Conservation (phyloP, 2,329 filamentous ascomycete species). For the Epicoccum nigrum region DNA sequence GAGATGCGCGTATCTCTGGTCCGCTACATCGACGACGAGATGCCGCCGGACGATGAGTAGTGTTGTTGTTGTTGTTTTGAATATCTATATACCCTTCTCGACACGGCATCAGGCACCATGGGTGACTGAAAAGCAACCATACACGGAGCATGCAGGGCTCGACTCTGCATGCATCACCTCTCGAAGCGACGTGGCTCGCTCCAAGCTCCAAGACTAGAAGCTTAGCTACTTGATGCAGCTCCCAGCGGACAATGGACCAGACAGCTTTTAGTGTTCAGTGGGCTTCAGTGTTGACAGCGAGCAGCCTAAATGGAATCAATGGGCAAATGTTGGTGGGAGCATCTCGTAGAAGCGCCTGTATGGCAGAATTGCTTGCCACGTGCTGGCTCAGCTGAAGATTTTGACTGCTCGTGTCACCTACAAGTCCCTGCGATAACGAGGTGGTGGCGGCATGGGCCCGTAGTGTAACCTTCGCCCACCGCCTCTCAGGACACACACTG, state of each 20-base stretch:
- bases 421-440: background rate
- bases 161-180: too few relatives aligned
- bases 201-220: too few relatives aligned
- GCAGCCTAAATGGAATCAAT: background rate
- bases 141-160: too few relatives aligned
- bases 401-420: background rate
- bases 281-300: too few relatives aligned
- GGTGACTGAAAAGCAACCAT: too few relatives aligned
- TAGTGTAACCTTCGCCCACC: background rate
- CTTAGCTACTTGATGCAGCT: too few relatives aligned
- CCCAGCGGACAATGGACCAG: too few relatives aligned
- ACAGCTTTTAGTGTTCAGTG: too few relatives aligned
- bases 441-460: constrained; percentile 1
- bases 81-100: background rate
- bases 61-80: background rate
- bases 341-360: background rate
- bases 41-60: constrained; percentile 95
- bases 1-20: constrained; percentile 95
- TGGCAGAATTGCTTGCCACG: background rate
- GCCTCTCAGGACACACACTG: background rate
- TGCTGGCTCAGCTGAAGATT: constrained; percentile 2
- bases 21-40: constrained; percentile 95
- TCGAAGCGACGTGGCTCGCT: too few relatives aligned
- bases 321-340: background rate
- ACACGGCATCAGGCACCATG: background rate